Evolutionary conservation across 352 stramenopile species (phyloP).

Genomic region (Pythium chondricola): DNA sequence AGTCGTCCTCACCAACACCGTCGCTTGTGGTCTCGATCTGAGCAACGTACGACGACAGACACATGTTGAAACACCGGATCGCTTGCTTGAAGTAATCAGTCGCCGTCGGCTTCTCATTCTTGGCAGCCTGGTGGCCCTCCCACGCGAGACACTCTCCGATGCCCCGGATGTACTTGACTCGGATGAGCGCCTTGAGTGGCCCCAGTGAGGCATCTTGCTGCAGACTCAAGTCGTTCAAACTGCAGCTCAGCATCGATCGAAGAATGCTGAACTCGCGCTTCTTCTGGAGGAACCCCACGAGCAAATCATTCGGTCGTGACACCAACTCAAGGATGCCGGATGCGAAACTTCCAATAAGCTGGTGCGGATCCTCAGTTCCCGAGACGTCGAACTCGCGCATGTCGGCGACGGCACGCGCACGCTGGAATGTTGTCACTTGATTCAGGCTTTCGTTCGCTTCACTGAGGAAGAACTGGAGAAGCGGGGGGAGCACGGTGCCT

Average conservation of each 20-base stretch:
- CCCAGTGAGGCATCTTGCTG: conserved; percentile 15
- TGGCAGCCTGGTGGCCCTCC: conserved; percentile 42
- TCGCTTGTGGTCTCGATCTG: conserved; percentile 24
- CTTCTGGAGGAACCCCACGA: conserved; percentile 60
- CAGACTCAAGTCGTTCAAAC: conserved; percentile 50
- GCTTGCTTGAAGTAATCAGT: conserved; percentile 67
- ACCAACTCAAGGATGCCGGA: conserved; percentile 50
- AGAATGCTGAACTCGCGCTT: conserved; percentile 60
- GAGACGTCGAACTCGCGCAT: conserved; percentile 28
- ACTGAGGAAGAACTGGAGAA: conserved; percentile 61
- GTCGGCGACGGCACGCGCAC: conserved; percentile 39
- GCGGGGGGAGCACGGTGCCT: conserved; percentile 37
- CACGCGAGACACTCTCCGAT: conserved; percentile 64
- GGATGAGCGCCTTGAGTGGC: conserved; percentile 21
- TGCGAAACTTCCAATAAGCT: conserved; percentile 45
- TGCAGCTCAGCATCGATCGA: conserved; percentile 62
- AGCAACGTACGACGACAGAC: conserved; percentile 47
- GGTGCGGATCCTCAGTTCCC: conserved; percentile 37
- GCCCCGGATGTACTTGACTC: conserved; percentile 41
- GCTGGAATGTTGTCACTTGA: conserved; percentile 36
- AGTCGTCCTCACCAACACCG: conserved; percentile 11
- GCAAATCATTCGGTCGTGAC: conserved; percentile 41
- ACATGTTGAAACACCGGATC: conserved; percentile 66
- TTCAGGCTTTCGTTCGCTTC: conserved; percentile 55
- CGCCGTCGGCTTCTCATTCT: conserved; percentile 30